Conservation (phyloP, 176 grass and related monocot genomes). For the Musa itinerans region DNA sequence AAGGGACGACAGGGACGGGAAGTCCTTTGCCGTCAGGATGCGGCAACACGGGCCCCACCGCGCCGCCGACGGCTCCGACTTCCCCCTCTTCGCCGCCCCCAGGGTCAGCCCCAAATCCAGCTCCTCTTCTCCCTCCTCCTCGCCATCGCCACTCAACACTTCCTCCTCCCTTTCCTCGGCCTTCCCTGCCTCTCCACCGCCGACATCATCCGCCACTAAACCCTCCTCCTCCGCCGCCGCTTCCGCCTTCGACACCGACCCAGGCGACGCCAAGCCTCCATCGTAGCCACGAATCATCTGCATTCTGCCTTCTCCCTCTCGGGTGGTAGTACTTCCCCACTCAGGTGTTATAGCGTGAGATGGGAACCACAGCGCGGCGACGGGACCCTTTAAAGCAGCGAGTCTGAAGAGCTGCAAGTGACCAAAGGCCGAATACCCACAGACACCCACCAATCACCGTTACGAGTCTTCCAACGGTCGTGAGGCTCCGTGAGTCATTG, state of each 20-base stretch:
- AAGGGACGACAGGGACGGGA: conserved; percentile 7
- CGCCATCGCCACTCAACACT: neutral
- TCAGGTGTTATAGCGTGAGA: neutral
- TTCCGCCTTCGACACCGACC: conserved; percentile 3
- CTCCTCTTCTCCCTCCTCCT: conserved; percentile 7
- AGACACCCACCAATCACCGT: neutral
- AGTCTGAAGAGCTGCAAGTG: neutral
- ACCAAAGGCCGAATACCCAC: neutral
- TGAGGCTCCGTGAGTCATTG: too few relatives aligned
- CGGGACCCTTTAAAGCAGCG: conserved; percentile 4
- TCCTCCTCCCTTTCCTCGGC: neutral
- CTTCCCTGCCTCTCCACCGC: conserved; percentile 1
- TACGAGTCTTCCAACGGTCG: too few relatives aligned
- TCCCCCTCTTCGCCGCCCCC: conserved; percentile 20
- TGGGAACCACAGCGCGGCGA: neutral
- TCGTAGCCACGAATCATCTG: neutral
- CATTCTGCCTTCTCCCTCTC: neutral
- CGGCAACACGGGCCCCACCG: conserved; percentile 14
- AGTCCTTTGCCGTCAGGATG: conserved; percentile 18
- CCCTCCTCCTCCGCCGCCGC: neutral
- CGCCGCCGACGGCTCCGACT: too few relatives aligned
- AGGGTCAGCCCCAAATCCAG: conserved; percentile 34
- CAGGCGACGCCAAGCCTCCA: conserved; percentile 7
- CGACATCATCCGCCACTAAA: neutral
- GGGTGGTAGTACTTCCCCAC: neutral